Evolutionary conservation across 177 flowering plant species (phyloP).

Genomic region (Vitis hybrid): DNA sequence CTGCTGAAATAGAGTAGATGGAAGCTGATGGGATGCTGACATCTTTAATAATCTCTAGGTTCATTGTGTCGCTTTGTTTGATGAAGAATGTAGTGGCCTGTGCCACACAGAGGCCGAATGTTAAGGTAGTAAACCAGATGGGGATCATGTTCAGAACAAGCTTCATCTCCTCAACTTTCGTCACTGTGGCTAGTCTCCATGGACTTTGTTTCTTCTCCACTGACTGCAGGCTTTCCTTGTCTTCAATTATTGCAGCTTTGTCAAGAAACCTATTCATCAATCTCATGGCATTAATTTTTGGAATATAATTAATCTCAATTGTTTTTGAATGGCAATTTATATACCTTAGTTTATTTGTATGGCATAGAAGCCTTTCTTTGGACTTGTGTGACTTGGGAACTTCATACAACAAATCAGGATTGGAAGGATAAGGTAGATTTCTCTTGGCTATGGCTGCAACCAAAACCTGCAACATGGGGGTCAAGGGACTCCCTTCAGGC

Average conservation of each 20-base stretch:
- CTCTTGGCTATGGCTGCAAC: slow-evolving; percentile 51
- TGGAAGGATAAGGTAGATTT: slow-evolving; percentile 44
- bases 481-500: slow-evolving; percentile 38
- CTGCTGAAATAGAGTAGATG: slow-evolving; percentile 13
- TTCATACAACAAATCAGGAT: slow-evolving; percentile 41
- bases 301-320: no score
- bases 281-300: not conserved
- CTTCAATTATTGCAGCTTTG: slow-evolving; percentile 64
- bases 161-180: slow-evolving; percentile 76
- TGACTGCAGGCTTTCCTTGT: slow-evolving; percentile 3
- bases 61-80: slow-evolving; percentile 33
- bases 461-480: slow-evolving; percentile 41
- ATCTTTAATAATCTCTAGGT: slow-evolving; percentile 12
- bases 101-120: slow-evolving; percentile 45
- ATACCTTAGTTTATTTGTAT: slow-evolving; percentile 58
- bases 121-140: slow-evolving; percentile 59
- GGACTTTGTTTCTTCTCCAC: slow-evolving; percentile 27
- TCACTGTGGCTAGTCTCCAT: slow-evolving; percentile 65
- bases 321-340: not conserved
- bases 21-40: slow-evolving; percentile 32
- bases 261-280: slow-evolving; percentile 53
- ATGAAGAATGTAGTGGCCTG: slow-evolving; percentile 41
- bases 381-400: slow-evolving; percentile 23
- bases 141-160: slow-evolving; percentile 66
- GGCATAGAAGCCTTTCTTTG: slow-evolving; percentile 41